Evolutionary conservation across 148 eudicot genomes (phyloP).

Genomic region (Camellia sinensis): DNA sequence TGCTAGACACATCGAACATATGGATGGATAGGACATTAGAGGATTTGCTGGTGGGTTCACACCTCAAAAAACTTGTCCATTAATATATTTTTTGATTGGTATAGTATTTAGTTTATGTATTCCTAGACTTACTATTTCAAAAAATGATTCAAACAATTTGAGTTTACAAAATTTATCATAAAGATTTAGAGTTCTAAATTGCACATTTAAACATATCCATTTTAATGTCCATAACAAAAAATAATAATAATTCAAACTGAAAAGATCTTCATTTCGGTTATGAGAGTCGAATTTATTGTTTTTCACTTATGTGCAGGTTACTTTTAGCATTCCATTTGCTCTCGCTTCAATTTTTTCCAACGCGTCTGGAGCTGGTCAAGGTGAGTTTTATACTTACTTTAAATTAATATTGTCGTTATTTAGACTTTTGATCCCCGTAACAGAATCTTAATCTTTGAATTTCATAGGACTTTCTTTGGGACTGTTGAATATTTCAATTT

Average conservation of each 20-base stretch:
- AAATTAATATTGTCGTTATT: neutral
- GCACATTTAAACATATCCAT: no score
- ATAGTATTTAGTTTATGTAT: no score
- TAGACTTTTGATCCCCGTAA: neutral
- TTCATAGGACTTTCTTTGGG: slow-evolving; percentile 1
- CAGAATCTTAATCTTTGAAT: neutral
- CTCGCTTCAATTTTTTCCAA: neutral
- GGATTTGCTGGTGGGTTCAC: no score
- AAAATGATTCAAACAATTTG: no score
- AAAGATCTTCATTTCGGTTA: neutral
- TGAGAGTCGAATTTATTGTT: neutral
- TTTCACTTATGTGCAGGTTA: neutral
- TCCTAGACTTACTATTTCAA: no score
- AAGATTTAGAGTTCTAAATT: no score
- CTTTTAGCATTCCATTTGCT: slow-evolving; percentile 12
- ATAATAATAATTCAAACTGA: neutral
- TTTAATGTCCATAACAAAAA: neutral
- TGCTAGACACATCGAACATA: no score
- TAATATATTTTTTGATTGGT: no score
- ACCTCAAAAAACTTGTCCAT: no score
- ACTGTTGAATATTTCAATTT: neutral
- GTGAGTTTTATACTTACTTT: neutral
- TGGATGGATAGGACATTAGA: no score
- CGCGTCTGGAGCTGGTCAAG: neutral
- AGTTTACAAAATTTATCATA: no score